Evolutionary conservation across 1,284 basidiomycete genomes (phyloP).

Genomic region (Rhodotorula glutinis): DNA sequence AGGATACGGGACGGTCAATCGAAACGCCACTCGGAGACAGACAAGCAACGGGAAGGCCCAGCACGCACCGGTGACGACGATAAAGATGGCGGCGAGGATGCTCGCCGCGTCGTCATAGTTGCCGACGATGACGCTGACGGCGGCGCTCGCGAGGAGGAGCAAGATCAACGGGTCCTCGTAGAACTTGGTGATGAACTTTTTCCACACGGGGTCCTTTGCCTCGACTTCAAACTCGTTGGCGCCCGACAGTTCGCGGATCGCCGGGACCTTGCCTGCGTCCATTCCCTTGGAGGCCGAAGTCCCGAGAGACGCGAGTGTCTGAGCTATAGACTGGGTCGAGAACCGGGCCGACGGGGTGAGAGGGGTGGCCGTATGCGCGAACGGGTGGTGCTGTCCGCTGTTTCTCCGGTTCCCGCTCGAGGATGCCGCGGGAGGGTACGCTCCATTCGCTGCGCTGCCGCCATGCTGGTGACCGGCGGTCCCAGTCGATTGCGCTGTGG

Average conservation of each 20-base stretch:
- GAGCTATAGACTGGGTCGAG: constrained; percentile 30
- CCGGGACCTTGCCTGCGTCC: constrained; percentile 60
- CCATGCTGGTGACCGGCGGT: background rate
- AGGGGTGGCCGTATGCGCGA: constrained; percentile 35
- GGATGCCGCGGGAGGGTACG: constrained; percentile 10
- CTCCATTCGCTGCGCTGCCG: background rate
- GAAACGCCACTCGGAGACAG: no score
- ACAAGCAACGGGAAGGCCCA: no score
- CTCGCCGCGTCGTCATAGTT: constrained; percentile 91
- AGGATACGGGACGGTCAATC: background rate
- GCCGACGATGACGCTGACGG: constrained; percentile 82
- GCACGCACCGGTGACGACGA: constrained; percentile 81
- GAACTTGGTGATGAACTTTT: constrained; percentile 89
- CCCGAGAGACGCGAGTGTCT: constrained; percentile 27
- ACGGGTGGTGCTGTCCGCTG: constrained; percentile 29
- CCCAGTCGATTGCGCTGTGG: constrained; percentile 2
- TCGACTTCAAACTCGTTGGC: constrained; percentile 94
- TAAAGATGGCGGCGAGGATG: constrained; percentile 87
- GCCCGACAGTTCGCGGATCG: constrained; percentile 68
- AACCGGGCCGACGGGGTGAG: constrained; percentile 36
- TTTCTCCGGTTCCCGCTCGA: background rate
- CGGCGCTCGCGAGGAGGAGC: constrained; percentile 79
- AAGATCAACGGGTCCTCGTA: constrained; percentile 91
- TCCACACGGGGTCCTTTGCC: constrained; percentile 68
- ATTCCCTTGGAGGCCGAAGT: constrained; percentile 55